Base-by-base conservation (phyloP, 1,284 basidiomycete species). In the Ceratobasidium sp. region DNA sequence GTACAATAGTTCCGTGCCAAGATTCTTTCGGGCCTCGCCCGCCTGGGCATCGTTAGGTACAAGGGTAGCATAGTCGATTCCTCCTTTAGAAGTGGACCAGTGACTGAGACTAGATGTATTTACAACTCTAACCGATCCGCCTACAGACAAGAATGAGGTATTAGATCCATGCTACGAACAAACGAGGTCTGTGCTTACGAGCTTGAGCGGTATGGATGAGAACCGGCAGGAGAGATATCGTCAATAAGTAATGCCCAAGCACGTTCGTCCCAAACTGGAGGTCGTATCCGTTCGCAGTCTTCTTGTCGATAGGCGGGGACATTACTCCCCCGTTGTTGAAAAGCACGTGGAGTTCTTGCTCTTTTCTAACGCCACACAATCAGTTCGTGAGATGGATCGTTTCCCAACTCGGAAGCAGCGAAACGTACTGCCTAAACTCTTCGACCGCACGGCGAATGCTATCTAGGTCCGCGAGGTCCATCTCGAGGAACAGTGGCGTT, bases 201-300 rank as follows among this genome's bases (percentile, higher is more conserved):
- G 54, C 53, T 33, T 74, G 51, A 19, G 76, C 74, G 0, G 73
- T 76, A 14, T 65, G 60, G 11, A 76, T 57, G n/a, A 90, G 84
- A 0, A 83, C 78, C 0, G 89, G 88, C 15, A 90, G 79, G 62
- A 91, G 86, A 14, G 85, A 81, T 31, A 82, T 81, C 19, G 88
- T 87, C 47, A 90, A 82, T 62, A 85, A 85, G 78, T 85, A 87
- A 80, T 85, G 87, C 77, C 86, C 86, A 33, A 90, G 80, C 44
- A 86, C 84, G 79, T 91, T 91, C 14, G 88, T 89, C 0, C 89
- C 90, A 73, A 89, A 89, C 78, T 90, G 89, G 5, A 89, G 79
- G 56, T 89, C 86, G 76, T 86, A 87, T 3, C 87, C 88, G 74
- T 91, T 86, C 22, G 81, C 80, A 0, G 89, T 89, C 48, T 85